phyloP scores from a whole-genome alignment of 768 basidiomycete species.

The Mycena haematopus region DNA sequence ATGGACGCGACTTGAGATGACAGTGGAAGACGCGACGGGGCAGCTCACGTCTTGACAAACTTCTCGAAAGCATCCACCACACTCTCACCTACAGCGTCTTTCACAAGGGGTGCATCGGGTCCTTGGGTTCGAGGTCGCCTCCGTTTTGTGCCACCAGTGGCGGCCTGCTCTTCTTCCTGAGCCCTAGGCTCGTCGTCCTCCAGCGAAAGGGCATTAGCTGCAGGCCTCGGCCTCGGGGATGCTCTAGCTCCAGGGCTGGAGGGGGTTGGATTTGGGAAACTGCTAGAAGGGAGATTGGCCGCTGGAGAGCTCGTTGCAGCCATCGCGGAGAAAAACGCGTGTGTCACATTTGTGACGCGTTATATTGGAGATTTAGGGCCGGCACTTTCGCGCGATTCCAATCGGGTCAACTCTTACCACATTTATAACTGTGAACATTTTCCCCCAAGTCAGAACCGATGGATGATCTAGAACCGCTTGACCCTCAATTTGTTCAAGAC shows the following conservation, averaged over 20 bases:
- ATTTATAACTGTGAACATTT: not conserved
- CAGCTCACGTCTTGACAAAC: constrained; percentile 86
- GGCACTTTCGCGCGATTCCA: not conserved
- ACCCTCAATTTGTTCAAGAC: constrained; percentile 67
- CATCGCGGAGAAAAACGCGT: constrained; percentile 20
- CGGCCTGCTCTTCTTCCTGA: constrained; percentile 45
- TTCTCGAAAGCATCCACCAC: constrained; percentile 91
- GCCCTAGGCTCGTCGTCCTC: constrained; percentile 61
- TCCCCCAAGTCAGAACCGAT: constrained; percentile 33
- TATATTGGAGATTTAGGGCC: not conserved
- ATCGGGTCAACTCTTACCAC: not conserved
- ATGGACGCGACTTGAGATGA: constrained; percentile 25
- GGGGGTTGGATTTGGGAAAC: constrained; percentile 47
- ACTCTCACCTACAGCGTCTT: constrained; percentile 94
- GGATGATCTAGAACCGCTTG: constrained; percentile 66
- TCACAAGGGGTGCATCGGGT: constrained; percentile 84
- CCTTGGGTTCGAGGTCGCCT: constrained; percentile 57
- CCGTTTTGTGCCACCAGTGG: constrained; percentile 43
- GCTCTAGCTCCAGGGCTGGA: constrained; percentile 39
- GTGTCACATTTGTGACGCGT: constrained; percentile 13
- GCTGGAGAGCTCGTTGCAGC: constrained; percentile 19
- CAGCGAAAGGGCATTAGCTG: constrained; percentile 60
- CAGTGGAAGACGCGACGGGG: constrained; percentile 1
- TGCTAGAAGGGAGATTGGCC: constrained; percentile 49
- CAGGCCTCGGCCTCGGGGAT: constrained; percentile 50